Evolutionary conservation across 805 yeast species (phyloP).

Genomic region (Saturnispora gosingensis): DNA sequence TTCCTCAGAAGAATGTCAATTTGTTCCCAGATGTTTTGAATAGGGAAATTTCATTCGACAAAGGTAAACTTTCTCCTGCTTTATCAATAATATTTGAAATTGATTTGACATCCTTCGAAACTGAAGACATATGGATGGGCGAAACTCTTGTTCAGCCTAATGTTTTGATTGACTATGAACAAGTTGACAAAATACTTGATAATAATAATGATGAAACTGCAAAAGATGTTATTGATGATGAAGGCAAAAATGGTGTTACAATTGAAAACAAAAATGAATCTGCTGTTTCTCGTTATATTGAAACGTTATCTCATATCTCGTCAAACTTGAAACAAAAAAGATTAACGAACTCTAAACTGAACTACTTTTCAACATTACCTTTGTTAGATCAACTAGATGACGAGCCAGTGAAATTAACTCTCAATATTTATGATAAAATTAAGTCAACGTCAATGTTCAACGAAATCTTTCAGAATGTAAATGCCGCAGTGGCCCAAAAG

Average conservation of each 20-base stretch:
- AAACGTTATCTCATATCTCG: conserved; percentile 55
- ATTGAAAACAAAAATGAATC: conserved; percentile 34
- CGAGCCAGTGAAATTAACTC: conserved; percentile 61
- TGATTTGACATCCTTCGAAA: conserved; percentile 60
- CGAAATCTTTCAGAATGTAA: conserved; percentile 74
- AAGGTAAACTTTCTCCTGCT: conserved; percentile 52
- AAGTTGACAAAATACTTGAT: conserved; percentile 43
- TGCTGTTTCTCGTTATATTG: conserved; percentile 51
- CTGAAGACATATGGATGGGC: conserved; percentile 69
- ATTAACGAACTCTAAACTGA: conserved; percentile 40
- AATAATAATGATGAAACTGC: not conserved
- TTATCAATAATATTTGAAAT: conserved; percentile 74
- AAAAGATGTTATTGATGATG: not conserved
- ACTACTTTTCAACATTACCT: conserved; percentile 45
- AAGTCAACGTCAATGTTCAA: conserved; percentile 50
- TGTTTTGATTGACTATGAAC: conserved; percentile 42
- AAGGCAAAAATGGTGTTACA: conserved; percentile 17
- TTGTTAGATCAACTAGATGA: conserved; percentile 78
- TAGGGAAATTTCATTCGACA: conserved; percentile 51
- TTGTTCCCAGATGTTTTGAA: conserved; percentile 61
- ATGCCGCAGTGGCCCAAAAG: conserved; percentile 76
- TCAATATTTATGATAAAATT: conserved; percentile 62
- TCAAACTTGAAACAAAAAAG: conserved; percentile 64
- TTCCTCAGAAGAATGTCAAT: conserved; percentile 66
- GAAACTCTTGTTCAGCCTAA: conserved; percentile 64